These are phyloP conservation scores for Phytophthora idaei DNA, from an alignment of 352 stramenopile species.

Conservation along the genomic window DNA sequence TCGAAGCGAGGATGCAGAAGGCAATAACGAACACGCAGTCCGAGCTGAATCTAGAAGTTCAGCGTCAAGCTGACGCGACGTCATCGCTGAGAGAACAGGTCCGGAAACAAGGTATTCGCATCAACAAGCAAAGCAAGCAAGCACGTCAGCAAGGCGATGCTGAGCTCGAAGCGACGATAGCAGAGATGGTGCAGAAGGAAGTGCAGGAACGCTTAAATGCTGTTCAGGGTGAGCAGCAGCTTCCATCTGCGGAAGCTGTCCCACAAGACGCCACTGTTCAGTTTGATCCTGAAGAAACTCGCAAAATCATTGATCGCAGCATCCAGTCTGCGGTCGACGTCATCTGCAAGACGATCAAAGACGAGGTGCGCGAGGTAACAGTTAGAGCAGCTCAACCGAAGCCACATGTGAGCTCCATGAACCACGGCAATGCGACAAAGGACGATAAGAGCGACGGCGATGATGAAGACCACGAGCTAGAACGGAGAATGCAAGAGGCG, in stretches of 20 bases:
- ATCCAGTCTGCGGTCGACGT: neutral
- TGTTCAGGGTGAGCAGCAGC: neutral
- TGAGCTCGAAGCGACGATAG: neutral
- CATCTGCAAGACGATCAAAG: neutral
- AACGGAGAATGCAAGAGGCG: no score
- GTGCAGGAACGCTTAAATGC: neutral
- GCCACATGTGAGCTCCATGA: no score
- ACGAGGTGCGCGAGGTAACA: neutral
- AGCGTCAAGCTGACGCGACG: neutral
- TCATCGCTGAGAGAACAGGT: neutral
- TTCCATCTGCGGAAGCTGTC: neutral
- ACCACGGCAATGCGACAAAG: no score
- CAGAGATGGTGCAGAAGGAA: neutral
- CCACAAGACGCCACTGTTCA: neutral
- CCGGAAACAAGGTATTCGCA: neutral
- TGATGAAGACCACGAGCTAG: no score
- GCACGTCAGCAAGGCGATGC: neutral
- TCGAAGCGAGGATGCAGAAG: neutral
- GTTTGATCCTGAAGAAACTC: neutral
- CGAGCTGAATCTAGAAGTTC: neutral
- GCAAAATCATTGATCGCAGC: neutral
- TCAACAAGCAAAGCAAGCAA: neutral
- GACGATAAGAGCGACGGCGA: no score
- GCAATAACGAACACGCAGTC: neutral
- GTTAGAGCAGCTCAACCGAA: no score